Base-by-base conservation (phyloP, 2,329 filamentous ascomycete species). In the Gnomoniopsis sp. region DNA sequence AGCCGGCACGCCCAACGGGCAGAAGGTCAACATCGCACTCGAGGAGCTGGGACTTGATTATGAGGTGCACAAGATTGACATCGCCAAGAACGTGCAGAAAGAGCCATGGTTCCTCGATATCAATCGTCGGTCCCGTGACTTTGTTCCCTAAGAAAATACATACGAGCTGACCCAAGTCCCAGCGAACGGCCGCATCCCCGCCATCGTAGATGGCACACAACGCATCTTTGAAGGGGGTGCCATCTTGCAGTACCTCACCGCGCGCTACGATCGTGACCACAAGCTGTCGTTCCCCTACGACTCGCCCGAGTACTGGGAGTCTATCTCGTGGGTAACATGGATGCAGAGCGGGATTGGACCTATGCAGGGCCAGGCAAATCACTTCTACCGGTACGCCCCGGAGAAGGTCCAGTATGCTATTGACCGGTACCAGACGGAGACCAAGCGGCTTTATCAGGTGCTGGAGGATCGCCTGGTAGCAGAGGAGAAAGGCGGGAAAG, bases 181-280 rank as follows among this genome's bases (percentile, higher is more conserved):
- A 44, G 36, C 23, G 15, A 56, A 56, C 34, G 47, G 22, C 12
- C 47, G 36, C 33, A 44, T 50, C 36, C 47, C 47, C 17, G 53
- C 34, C 22, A 34, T 33, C 17, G 34, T 34, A 8, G 53, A 49
- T n/a, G 47, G 17, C 38, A 22, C 51, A 23, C 38, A 53, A 23
- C 51, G 51, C n/a, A 30, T 53, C 22, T 47, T 53, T 23, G 51
- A 53, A 41, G 51, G 51, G n/a, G 41, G 51, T 41, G 51, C 51
- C 19, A 53, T 53, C 51, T 17, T 53, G 17, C 51, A 44, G 34
- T 46, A 53, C 22, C 38, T 53, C 38, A 46, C 51, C 10, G 51
- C 51, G 6, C 51, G 51, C 38, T 53, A 53, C 36, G 51, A 53
- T n/a, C 38, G 17, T 10, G 38, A 34, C 17, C 38, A 53, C 41